Evolutionary conservation across 768 basidiomycete genomes (phyloP).

Genomic region (Serendipita sp.): DNA sequence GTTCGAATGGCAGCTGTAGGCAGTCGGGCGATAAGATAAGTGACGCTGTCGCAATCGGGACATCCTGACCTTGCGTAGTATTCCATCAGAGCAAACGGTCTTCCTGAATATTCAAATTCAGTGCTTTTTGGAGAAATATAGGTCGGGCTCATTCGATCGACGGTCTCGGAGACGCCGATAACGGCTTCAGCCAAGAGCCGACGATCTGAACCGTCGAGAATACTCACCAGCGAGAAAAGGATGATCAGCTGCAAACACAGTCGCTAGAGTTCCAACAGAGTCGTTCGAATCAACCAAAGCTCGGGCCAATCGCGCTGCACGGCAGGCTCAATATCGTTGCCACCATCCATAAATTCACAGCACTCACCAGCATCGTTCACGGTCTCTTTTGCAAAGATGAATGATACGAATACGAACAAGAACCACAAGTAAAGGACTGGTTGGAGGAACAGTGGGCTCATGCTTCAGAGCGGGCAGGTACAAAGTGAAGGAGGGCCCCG

Average conservation of each 20-base stretch:
- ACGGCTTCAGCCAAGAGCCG: neutral
- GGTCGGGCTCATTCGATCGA: neutral
- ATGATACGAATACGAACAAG: neutral
- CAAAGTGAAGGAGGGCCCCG: no score
- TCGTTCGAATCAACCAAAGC: conserved; percentile 26
- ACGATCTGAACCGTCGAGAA: neutral
- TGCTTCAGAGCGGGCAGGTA: no score
- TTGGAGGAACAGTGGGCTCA: neutral
- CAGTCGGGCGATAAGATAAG: neutral
- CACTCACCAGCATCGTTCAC: conserved; percentile 33
- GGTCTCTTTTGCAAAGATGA: conserved; percentile 23
- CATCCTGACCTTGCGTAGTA: conserved; percentile 30
- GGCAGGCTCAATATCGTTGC: neutral
- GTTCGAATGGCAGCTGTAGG: conserved; percentile 31
- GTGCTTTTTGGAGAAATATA: no score
- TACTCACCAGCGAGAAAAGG: conserved; percentile 24
- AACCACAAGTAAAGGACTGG: neutral
- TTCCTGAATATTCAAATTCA: conserved; percentile 19
- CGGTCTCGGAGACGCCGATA: neutral
- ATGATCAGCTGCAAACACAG: conserved; percentile 30
- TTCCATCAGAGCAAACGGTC: conserved; percentile 37
- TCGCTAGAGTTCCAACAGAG: conserved; percentile 36
- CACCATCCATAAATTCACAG: neutral
- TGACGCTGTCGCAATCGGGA: neutral
- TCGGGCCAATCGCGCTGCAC: conserved; percentile 31